These are phyloP conservation scores for Myxozyma lipomycoides DNA, from an alignment of 805 yeast species.

Conservation along the genomic window DNA sequence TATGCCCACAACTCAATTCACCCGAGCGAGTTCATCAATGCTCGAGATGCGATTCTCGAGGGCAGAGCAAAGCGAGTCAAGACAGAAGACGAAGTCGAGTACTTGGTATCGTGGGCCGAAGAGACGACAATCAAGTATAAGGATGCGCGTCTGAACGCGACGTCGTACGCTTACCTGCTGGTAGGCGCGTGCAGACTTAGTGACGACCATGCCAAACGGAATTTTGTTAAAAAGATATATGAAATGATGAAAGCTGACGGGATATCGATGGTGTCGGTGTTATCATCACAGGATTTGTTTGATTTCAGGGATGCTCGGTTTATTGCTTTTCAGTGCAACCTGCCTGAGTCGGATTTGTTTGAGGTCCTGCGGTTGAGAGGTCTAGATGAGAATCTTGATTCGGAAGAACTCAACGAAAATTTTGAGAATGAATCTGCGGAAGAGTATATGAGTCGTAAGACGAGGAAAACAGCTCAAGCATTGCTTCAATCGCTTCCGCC, in stretches of 20 bases:
- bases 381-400: constrained; percentile 1
- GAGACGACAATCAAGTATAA: constrained; percentile 1
- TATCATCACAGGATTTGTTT: constrained; percentile 8
- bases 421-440: background rate
- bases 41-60: constrained; percentile 18
- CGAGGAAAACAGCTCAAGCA: background rate
- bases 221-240: background rate
- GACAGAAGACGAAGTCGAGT: constrained; percentile 9
- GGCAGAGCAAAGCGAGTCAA: constrained; percentile 3
- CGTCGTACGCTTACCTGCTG: constrained; percentile 15
- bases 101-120: constrained; percentile 8
- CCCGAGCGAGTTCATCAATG: constrained; percentile 16
- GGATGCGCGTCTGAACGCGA: constrained; percentile 8
- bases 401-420: background rate
- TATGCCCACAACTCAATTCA: constrained; percentile 11
- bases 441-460: background rate
- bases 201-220: background rate
- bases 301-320: constrained; percentile 11
- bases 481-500: constrained; percentile 10
- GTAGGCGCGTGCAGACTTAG: constrained; percentile 9
- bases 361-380: constrained; percentile 1
- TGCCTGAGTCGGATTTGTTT: constrained; percentile 13
- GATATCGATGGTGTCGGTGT: constrained; percentile 1
- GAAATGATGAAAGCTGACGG: background rate
- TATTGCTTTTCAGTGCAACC: constrained; percentile 3